Base-by-base conservation (phyloP, 2,329 filamentous ascomycete species). In the Colletotrichum tanaceti region DNA sequence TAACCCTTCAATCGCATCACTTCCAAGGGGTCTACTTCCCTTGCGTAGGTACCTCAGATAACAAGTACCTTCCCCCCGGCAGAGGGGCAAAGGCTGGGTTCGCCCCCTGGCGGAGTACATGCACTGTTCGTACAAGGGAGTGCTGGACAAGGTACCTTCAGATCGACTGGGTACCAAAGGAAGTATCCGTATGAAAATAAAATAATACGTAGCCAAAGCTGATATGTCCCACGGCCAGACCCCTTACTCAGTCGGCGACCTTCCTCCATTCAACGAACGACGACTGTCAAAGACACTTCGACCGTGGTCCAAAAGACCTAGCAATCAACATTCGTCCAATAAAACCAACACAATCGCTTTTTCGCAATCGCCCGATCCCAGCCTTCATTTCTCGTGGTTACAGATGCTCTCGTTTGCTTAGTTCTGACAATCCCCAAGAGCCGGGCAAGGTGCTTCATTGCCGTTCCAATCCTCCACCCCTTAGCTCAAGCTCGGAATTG, bases 391-490 rank as follows among this genome's bases (percentile, higher is more conserved):
- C 32, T 10, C 38, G 22, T 63, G n/a, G 18, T 35, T 41, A 41
- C 67, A 72, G 71, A 77, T 78, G 73, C 72, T 74, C 63, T 74
- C 75, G 61, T 76, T 76, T 79, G 76, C 73, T 64, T 75, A 72
- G 63, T 67, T 71, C 60, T 59, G 63, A 61, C 57, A 44, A 67
- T 43, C 68, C 43, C 49, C 50, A 57, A 69, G 49, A 32, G 41
- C 63, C 32, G 50, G 57, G 46, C 43, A 47, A 66, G 39, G 41
- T 52, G 57, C 52, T 68, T 50, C 28, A 32, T 38, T 43, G 43
- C 35, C 50, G 41, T 54, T 46, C 18, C 47, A 50, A 59, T 32
- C 49, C 43, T 59, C 32, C 44, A 49, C 57, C 57, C 32, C 39
- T 28, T 54, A 39, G 52, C 52, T 39, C 52, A 16, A 43, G 58